Percentiles rank a stretch among this genome's conserved stretches.
Conservation (phyloP, 495 filamentous ascomycete species). For the Aspergillus haitiensis region DNA sequence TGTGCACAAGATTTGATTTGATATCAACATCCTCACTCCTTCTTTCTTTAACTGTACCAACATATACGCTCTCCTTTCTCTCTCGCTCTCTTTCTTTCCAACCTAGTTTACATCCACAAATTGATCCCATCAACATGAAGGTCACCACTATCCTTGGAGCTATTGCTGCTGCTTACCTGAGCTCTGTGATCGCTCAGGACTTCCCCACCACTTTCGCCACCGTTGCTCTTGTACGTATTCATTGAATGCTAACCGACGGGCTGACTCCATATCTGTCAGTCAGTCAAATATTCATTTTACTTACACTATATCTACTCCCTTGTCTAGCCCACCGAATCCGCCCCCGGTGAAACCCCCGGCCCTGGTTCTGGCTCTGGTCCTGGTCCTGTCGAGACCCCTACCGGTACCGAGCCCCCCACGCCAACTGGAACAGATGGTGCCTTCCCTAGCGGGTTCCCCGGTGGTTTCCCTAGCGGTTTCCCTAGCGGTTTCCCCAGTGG, state of each 20-base stretch:
- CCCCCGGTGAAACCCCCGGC: background rate
- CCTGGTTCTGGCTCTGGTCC: background rate
- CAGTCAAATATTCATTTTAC: too few species aligned
- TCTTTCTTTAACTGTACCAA: background rate
- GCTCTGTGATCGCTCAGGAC: slow-evolving; percentile 25
- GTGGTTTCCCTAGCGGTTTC: background rate
- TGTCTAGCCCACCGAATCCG: slow-evolving; percentile 1
- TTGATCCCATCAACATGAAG: slow-evolving; percentile 33
- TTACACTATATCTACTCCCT: background rate
- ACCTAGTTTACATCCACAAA: background rate
- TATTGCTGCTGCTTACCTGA: slow-evolving; percentile 28
- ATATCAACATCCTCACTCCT: background rate
- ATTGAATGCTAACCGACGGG: background rate
- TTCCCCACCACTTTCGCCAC: slow-evolving; percentile 3
- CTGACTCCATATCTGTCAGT: background rate
- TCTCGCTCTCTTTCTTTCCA: slow-evolving; percentile 13
- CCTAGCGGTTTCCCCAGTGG: background rate
- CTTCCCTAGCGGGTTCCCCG: background rate
- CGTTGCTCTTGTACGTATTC: background rate
- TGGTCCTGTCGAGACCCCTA: background rate
- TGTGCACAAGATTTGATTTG: background rate
- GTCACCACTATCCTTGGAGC: slow-evolving; percentile 32
- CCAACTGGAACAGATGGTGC: slow-evolving; percentile 3
- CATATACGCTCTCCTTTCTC: background rate
- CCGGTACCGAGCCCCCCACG: background rate